Percentiles rank a stretch among this genome's conserved stretches.
phyloP scores from a whole-genome alignment of 2,329 filamentous ascomycete genomes.

The Colletotrichum destructivum region DNA sequence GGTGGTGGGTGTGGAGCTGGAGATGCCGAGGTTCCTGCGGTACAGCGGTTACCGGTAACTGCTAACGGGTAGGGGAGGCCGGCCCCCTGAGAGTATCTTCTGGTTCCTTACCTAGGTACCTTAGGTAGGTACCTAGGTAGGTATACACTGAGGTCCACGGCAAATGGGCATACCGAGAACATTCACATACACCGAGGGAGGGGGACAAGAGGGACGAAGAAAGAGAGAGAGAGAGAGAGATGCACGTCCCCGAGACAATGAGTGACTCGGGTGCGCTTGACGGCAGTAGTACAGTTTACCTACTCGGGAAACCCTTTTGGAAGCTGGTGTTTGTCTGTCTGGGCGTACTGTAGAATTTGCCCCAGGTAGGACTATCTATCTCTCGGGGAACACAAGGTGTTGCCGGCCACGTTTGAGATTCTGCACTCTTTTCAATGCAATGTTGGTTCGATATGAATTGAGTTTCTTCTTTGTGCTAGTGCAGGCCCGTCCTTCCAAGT shows the following conservation, averaged over 20 bases:
- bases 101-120: not conserved
- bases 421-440: constrained; percentile 5
- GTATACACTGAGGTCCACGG: not conserved
- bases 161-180: not conserved
- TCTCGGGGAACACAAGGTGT: not conserved
- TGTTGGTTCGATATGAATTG: not conserved
- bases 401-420: constrained; percentile 12
- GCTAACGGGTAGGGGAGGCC: not conserved
- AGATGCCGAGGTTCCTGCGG: constrained; percentile 40
- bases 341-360: too few relatives aligned
- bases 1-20: constrained; percentile 13
- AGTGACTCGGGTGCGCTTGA: not conserved
- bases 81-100: not conserved
- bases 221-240: too few relatives aligned
- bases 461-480: not conserved
- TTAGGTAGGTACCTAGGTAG: too few relatives aligned
- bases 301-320: not conserved
- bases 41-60: constrained; percentile 21
- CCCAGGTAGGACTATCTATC: too few relatives aligned
- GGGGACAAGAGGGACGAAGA: too few relatives aligned
- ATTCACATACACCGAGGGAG: not conserved
- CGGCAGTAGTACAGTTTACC: not conserved
- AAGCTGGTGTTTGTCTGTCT: too few relatives aligned
- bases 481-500: too few relatives aligned
- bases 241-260: constrained; percentile 3